A percentile compares a stretch with the other conserved stretches of the same genome.
Conservation (phyloP, 1,284 basidiomycete species). For the Neolentinus lepideus region DNA sequence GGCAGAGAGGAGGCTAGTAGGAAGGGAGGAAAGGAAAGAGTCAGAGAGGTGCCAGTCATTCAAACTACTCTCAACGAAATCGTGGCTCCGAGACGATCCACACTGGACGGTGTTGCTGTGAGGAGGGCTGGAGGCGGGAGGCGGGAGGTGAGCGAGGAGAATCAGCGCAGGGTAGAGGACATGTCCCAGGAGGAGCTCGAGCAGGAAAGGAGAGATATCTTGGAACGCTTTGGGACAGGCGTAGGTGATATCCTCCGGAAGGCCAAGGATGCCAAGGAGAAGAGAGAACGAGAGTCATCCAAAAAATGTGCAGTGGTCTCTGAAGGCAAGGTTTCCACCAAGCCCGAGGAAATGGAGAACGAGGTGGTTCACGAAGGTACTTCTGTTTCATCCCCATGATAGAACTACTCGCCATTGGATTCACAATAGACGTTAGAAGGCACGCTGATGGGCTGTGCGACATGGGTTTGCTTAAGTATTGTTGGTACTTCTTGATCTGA, state of each 20-base stretch:
- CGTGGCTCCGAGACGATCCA: neutral
- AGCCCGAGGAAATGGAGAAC: slow-evolving; percentile 8
- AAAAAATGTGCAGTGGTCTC: neutral
- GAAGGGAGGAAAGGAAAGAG: neutral
- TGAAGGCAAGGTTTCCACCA: neutral
- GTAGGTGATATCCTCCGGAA: slow-evolving; percentile 54
- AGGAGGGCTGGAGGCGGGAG: slow-evolving; percentile 21
- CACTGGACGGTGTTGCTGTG: neutral
- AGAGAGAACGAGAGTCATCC: slow-evolving; percentile 12
- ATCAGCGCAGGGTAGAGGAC: slow-evolving; percentile 39
- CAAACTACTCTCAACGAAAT: too few species aligned
- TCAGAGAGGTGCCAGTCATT: slow-evolving; percentile 2
- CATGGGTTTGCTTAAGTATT: too few species aligned
- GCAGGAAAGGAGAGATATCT: slow-evolving; percentile 51
- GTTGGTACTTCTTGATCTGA: too few species aligned
- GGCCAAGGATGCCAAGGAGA: slow-evolving; percentile 39
- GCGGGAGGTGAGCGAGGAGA: slow-evolving; percentile 44
- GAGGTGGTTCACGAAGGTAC: slow-evolving; percentile 1
- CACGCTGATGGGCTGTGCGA: too few species aligned
- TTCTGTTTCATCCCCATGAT: too few species aligned
- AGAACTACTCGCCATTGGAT: too few species aligned
- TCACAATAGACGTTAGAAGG: too few species aligned
- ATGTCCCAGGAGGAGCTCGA: slow-evolving; percentile 58
- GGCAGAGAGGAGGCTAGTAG: slow-evolving; percentile 26
- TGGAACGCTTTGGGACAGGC: slow-evolving; percentile 59